A percentile compares a stretch with the other conserved stretches of the same genome.
These are phyloP conservation scores for Mikania micrantha DNA, from an alignment of 129 eudicot genomes.

Conservation along the genomic window DNA sequence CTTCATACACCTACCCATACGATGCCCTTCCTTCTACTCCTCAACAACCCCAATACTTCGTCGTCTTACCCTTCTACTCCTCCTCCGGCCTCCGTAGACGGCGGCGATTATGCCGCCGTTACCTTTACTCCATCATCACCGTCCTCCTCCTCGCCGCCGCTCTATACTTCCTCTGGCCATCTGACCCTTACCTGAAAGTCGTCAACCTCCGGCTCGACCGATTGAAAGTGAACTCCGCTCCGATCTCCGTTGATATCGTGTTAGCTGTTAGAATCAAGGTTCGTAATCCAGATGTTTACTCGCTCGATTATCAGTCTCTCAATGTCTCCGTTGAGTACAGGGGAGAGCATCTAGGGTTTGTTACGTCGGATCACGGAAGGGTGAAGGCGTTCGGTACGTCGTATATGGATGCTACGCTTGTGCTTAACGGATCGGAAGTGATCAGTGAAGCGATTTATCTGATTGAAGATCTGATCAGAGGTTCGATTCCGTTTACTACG, in stretches of 20 bases:
- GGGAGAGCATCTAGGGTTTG: slow-evolving; percentile 71
- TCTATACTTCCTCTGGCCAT: slow-evolving; percentile 67
- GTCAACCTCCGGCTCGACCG: slow-evolving; percentile 43
- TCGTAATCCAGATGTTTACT: slow-evolving; percentile 53
- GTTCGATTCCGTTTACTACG: slow-evolving; percentile 55
- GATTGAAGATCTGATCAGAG: slow-evolving; percentile 58
- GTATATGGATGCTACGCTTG: slow-evolving; percentile 61
- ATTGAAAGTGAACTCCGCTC: slow-evolving; percentile 32
- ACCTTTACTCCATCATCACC: slow-evolving; percentile 22
- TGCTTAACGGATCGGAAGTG: slow-evolving; percentile 46
- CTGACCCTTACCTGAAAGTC: slow-evolving; percentile 63
- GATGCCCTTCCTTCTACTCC: slow-evolving; percentile 28
- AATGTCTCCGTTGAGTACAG: slow-evolving; percentile 53
- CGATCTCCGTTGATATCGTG: slow-evolving; percentile 40
- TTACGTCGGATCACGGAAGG: slow-evolving; percentile 49
- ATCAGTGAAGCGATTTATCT: slow-evolving; percentile 42
- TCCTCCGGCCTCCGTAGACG: slow-evolving; percentile 25
- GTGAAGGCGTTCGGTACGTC: slow-evolving; percentile 53
- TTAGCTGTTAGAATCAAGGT: slow-evolving; percentile 44
- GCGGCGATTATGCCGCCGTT: slow-evolving; percentile 26
- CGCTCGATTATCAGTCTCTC: slow-evolving; percentile 35
- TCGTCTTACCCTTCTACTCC: slow-evolving; percentile 44
- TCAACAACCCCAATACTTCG: slow-evolving; percentile 26
- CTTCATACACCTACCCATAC: slow-evolving; percentile 22
- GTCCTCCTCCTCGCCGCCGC: slow-evolving; percentile 53